Evolutionary conservation across 345 rosid species (phyloP).

Genomic region (Mercurialis annua): DNA sequence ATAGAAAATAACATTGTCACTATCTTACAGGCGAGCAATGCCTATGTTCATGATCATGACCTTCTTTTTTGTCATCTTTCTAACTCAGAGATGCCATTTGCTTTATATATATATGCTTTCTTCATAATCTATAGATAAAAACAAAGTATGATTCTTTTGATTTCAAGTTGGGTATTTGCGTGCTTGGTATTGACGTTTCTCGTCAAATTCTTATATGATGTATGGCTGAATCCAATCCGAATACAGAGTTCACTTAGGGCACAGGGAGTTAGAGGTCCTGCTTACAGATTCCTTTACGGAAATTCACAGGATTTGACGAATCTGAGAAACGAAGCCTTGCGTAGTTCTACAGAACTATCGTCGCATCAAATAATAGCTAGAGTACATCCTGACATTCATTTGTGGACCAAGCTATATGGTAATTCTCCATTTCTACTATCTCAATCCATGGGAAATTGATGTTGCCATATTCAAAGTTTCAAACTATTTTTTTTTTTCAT

Average conservation of each 20-base stretch:
- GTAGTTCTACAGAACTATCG: conserved; percentile 3
- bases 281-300: conserved; percentile 38
- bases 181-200: conserved; percentile 5
- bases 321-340: conserved; percentile 20
- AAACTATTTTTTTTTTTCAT: no score
- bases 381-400: conserved; percentile 7
- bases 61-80: no score
- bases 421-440: no score
- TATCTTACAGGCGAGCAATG: neutral
- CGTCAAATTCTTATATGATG: conserved; percentile 14
- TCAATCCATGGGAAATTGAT: no score
- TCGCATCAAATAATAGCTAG: neutral
- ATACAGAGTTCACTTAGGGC: conserved; percentile 14
- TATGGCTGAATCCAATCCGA: conserved; percentile 26
- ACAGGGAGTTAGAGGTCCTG: conserved; percentile 32
- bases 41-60: neutral
- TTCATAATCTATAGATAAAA: neutral
- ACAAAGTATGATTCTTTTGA: neutral
- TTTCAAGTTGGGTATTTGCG: conserved; percentile 6
- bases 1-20: neutral
- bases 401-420: conserved; percentile 32
- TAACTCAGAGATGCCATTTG: neutral
- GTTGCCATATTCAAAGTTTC: no score
- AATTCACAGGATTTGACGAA: conserved; percentile 24
- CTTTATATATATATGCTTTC: no score